These are phyloP conservation scores for Cyclotella baltica DNA, from an alignment of 108 stramenopile species.

Conservation along the genomic window DNA sequence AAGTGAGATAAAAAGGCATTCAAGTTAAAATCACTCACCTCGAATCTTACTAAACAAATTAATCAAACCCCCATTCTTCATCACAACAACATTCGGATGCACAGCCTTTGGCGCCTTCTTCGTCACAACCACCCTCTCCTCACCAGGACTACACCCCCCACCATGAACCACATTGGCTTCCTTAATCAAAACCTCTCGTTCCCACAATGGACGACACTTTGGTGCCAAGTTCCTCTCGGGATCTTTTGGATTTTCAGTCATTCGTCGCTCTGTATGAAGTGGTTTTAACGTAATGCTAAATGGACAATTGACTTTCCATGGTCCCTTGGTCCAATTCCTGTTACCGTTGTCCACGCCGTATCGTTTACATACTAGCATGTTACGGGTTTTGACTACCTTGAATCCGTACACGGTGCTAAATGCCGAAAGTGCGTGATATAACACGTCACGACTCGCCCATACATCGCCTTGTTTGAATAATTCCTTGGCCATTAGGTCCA, in stretches of 20 bases:
- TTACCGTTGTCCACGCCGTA: conserved; percentile 14
- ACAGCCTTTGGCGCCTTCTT: conserved; percentile 10
- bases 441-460: conserved; percentile 7
- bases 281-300: conserved; percentile 11
- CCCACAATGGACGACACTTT: conserved; percentile 11
- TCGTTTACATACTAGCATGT: conserved; percentile 13
- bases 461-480: conserved; percentile 16
- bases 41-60: conserved; percentile 40
- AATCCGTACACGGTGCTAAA: conserved; percentile 7
- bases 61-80: conserved; percentile 22
- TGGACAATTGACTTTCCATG: conserved; percentile 18
- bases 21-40: conserved; percentile 23
- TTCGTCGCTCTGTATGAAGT: conserved; percentile 6
- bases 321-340: conserved; percentile 16
- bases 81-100: conserved; percentile 17
- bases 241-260: conserved; percentile 12
- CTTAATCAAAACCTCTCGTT: conserved; percentile 20
- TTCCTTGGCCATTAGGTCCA: conserved; percentile 20
- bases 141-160: conserved; percentile 12
- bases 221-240: not conserved
- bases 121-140: not conserved
- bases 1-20: not conserved
- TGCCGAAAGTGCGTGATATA: conserved; percentile 11
- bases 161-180: conserved; percentile 14
- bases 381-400: conserved; percentile 20